phyloP scores from a whole-genome alignment of 306 rosid species.

The Gleditsia sinensis region DNA sequence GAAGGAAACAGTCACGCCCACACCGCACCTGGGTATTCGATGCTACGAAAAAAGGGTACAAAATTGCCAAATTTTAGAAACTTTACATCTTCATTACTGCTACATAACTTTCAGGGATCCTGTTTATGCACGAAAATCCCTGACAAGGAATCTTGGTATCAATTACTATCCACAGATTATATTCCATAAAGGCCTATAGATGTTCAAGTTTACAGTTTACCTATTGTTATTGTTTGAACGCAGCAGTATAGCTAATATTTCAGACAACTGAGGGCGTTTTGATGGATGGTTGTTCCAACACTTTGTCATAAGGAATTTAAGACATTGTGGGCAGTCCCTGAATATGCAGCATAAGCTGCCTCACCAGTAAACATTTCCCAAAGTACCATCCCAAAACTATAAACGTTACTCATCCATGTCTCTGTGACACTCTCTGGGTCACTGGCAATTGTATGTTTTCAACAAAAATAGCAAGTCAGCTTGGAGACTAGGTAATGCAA shows the following conservation, averaged over 20 bases:
- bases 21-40: not conserved
- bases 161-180: conserved; percentile 35
- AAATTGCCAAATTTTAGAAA: conserved; percentile 26
- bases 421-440: conserved; percentile 91
- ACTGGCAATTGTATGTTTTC: conserved; percentile 85
- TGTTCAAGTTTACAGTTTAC: conserved; percentile 41
- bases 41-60: conserved; percentile 16
- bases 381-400: conserved; percentile 91
- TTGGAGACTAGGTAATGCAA: not conserved
- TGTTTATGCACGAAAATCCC: conserved; percentile 27
- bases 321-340: conserved; percentile 83
- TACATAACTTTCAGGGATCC: conserved; percentile 33
- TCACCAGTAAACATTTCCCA: conserved; percentile 99
- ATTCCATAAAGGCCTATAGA: conserved; percentile 20
- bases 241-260: conserved; percentile 63
- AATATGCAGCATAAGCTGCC: conserved; percentile 78
- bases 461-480: conserved; percentile 24
- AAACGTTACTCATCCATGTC: conserved; percentile 94
- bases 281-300: conserved; percentile 96
- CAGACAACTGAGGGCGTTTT: conserved; percentile 87
- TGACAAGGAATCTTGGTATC: not conserved
- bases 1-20: not conserved
- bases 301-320: conserved; percentile 75
- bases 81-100: conserved; percentile 48
- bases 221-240: conserved; percentile 59